These are phyloP conservation scores for Syzygium jambos DNA, from an alignment of 345 rosid genomes.

Conservation along the genomic window DNA sequence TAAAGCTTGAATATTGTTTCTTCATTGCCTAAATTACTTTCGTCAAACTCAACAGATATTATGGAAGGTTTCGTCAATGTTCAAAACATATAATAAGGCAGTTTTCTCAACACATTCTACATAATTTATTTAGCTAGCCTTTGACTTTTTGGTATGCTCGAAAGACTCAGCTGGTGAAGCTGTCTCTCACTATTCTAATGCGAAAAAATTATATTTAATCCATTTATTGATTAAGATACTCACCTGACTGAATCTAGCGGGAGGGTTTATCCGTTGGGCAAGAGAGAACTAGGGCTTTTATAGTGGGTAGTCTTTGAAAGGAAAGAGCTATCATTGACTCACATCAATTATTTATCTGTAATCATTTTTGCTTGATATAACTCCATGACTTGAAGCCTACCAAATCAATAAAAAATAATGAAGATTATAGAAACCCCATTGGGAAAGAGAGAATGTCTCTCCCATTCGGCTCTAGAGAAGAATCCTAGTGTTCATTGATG, in stretches of 20 bases:
- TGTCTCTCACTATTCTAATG: neutral
- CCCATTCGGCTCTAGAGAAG: neutral
- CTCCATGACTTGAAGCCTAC: neutral
- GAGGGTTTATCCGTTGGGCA: neutral
- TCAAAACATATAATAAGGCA: no score
- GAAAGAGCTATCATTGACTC: neutral
- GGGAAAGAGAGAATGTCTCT: neutral
- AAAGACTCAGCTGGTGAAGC: neutral
- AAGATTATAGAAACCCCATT: neutral
- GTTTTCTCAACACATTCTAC: neutral
- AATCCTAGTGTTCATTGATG: neutral
- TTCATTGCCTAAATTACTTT: no score
- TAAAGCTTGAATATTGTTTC: no score
- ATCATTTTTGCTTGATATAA: neutral
- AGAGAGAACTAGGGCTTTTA: neutral
- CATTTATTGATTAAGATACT: neutral
- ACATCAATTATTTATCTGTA: neutral
- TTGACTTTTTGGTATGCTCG: neutral
- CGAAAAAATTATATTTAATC: neutral
- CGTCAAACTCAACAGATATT: no score
- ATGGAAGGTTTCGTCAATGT: no score
- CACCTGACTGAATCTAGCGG: neutral
- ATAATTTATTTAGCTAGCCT: neutral
- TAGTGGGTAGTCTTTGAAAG: no score
- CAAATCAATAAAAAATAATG: neutral